Base-by-base conservation (phyloP, 192 early-diverging fungal genomes). In the Thamnidium elegans region DNA sequence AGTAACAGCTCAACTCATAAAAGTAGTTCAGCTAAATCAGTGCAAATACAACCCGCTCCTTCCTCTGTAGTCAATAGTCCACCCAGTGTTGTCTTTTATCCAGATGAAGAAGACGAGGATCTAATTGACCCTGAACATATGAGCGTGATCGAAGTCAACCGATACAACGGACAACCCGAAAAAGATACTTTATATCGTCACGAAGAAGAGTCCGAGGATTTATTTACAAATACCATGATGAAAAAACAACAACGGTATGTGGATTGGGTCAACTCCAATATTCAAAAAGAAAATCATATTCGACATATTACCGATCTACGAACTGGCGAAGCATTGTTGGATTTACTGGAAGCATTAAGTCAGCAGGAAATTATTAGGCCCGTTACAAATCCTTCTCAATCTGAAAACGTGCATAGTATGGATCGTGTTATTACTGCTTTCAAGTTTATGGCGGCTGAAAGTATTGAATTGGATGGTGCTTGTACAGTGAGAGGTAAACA, bases 371-470 rank as follows among this genome's bases (percentile, higher is more conserved):
- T 83, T 11, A 71, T 72, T 60, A 61, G 76, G 8, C 81, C 76
- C 3, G 65, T 72, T 44, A 68, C 64, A 23, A 73, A 61, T 0
- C 66, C 73, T 7, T 68, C 68, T 14, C 52, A 44, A 32, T 68
- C 62, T 19, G 68, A 69, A 31, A 55, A 63, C 44, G 59, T 56
- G 34, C 17, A 26, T 7, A 82, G 75, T 42, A 67, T 83, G 17
- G 81, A 83, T 47, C 78, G 74, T 43, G 58, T 80, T 13, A 59
- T 80, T 45, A 73, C 77, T 1, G 81, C 79, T 0, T 80, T 83
- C 73, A 80, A 83, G 51, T 83, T 83, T 26, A 83, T 83, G 81
- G 74, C 76, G 31, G 60, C 73, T 0, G 81, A 80, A 52, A 79
- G 81, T 7, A 67, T 83, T 26, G 68, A 69, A 46, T 72, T 79